phyloP scores from a whole-genome alignment of 768 basidiomycete species.

The Naganishia randhawae region DNA sequence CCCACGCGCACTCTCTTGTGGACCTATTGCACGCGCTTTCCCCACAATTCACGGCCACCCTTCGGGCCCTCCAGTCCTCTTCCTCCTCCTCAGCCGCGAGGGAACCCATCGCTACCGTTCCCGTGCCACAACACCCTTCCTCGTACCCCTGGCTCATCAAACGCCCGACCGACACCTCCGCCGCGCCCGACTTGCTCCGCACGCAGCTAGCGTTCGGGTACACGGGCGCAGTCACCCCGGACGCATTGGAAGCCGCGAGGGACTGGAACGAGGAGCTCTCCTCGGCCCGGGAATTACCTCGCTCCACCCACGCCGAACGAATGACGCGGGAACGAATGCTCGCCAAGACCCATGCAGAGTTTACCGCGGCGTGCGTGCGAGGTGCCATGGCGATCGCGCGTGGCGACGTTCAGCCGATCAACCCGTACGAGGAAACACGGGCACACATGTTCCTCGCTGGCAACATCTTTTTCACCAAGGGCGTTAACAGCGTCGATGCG shows the following conservation, averaged over 20 bases:
- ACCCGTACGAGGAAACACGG: slow-evolving; percentile 52
- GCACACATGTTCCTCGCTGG: slow-evolving; percentile 53
- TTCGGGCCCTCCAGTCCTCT: slow-evolving; percentile 29
- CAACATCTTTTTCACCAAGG: slow-evolving; percentile 55
- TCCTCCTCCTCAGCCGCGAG: slow-evolving; percentile 34
- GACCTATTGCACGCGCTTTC: slow-evolving; percentile 52
- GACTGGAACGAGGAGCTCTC: slow-evolving; percentile 56
- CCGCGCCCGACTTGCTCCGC: slow-evolving; percentile 49
- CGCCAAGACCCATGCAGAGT: slow-evolving; percentile 52
- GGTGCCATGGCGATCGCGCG: slow-evolving; percentile 51
- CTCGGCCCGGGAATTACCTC: slow-evolving; percentile 52
- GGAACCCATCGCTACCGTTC: slow-evolving; percentile 50
- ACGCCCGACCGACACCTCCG: slow-evolving; percentile 34
- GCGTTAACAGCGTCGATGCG: slow-evolving; percentile 52
- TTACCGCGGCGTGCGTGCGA: slow-evolving; percentile 51
- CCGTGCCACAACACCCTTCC: slow-evolving; percentile 52
- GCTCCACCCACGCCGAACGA: slow-evolving; percentile 47
- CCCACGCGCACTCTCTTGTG: slow-evolving; percentile 51
- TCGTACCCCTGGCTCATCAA: slow-evolving; percentile 52
- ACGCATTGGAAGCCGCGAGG: slow-evolving; percentile 51
- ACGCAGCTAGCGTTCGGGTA: slow-evolving; percentile 54
- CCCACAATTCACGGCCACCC: slow-evolving; percentile 48
- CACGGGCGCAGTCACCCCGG: slow-evolving; percentile 50
- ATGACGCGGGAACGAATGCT: slow-evolving; percentile 52
- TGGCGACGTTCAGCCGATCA: slow-evolving; percentile 53